Conservation (phyloP, 305 asterid species). For the Fraxinus latifolia region DNA sequence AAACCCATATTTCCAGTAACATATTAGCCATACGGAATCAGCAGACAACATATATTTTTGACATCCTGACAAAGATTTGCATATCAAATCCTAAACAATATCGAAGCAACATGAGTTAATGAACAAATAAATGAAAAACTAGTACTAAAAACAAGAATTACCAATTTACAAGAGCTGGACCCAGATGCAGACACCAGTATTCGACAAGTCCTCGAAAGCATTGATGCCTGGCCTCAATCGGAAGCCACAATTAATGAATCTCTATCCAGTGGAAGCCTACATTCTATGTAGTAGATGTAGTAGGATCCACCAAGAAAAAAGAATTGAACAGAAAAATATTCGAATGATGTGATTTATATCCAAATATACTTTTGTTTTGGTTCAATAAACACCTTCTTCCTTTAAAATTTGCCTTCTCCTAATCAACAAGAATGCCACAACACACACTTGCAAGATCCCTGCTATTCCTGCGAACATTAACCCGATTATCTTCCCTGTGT, state of each 20-base stretch:
- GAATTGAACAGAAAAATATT: background rate
- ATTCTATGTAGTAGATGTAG: background rate
- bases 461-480: slow-evolving; percentile 62
- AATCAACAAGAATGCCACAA: slow-evolving; percentile 55
- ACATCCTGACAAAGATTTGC: background rate
- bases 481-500: slow-evolving; percentile 66
- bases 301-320: slow-evolving; percentile 9
- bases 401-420: slow-evolving; percentile 57
- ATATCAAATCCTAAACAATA: background rate
- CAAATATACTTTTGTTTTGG: background rate
- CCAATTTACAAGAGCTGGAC: slow-evolving; percentile 45
- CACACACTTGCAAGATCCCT: slow-evolving; percentile 63
- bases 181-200: slow-evolving; percentile 22
- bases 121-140: slow-evolving; percentile 2
- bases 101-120: background rate
- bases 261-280: slow-evolving; percentile 13
- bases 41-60: background rate
- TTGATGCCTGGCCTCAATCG: background rate
- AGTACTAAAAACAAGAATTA: slow-evolving; percentile 26
- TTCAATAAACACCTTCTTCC: slow-evolving; percentile 25
- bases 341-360: background rate
- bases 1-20: background rate
- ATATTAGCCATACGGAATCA: background rate
- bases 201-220: slow-evolving; percentile 20
- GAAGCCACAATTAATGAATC: slow-evolving; percentile 16